Evolutionary conservation across 2,329 filamentous ascomycete genomes (phyloP).

Genomic region (Hansfordia pulvinata): DNA sequence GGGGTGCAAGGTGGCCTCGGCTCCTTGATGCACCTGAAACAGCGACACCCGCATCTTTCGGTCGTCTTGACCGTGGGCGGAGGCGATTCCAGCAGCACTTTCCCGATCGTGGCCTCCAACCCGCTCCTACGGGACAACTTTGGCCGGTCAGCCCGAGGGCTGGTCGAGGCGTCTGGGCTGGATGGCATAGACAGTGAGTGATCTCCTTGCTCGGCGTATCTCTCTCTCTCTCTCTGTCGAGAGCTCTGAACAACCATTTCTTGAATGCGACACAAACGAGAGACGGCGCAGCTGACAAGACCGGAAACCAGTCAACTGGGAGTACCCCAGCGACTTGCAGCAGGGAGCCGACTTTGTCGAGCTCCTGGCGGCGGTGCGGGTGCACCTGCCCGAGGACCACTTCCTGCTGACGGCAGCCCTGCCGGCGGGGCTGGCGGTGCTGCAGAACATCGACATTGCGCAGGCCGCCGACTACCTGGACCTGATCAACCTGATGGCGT

Average conservation of each 20-base stretch:
- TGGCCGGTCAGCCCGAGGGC: constrained; percentile 47
- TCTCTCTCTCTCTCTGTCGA: constrained; percentile 1
- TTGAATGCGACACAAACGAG: too few relatives aligned
- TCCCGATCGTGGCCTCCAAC: constrained; percentile 51
- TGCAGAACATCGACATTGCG: constrained; percentile 56
- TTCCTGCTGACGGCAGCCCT: constrained; percentile 62
- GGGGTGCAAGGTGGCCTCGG: constrained; percentile 58
- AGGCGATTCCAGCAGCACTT: constrained; percentile 48
- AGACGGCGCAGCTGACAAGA: too few relatives aligned
- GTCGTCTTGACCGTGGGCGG: constrained; percentile 71
- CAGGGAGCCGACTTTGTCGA: constrained; percentile 60
- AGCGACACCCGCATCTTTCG: constrained; percentile 54
- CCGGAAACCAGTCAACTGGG: constrained; percentile 56
- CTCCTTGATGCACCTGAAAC: constrained; percentile 60
- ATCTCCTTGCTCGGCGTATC: constrained; percentile 1
- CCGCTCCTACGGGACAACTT: constrained; percentile 52
- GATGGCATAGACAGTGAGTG: constrained; percentile 64
- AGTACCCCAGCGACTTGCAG: constrained; percentile 52
- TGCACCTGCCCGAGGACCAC: constrained; percentile 51
- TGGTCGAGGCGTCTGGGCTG: constrained; percentile 58
- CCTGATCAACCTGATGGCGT: constrained; percentile 66
- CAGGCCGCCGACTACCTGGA: constrained; percentile 54
- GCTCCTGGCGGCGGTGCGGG: constrained; percentile 52
- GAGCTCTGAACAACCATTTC: too few relatives aligned
- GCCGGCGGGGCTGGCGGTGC: constrained; percentile 50